phyloP scores from a whole-genome alignment of 179 eudicot genomes.

The Patellifolia procumbens region DNA sequence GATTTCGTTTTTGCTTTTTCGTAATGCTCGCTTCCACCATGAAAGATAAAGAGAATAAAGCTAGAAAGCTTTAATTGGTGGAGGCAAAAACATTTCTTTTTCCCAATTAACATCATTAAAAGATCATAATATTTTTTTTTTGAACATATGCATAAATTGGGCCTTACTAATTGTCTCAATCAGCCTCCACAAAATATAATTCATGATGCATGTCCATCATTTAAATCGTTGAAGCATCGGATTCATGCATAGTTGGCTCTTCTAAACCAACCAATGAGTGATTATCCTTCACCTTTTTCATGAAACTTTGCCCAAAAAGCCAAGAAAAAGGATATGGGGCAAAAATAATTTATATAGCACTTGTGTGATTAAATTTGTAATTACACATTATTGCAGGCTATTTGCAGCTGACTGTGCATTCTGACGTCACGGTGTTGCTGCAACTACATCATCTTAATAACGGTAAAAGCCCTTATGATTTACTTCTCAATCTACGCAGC shows the following conservation, averaged over 20 bases:
- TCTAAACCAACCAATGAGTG: slow-evolving; percentile 10
- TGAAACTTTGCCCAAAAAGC: neutral
- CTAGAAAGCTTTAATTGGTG: no score
- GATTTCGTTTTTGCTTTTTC: neutral
- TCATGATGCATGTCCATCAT: slow-evolving; percentile 8
- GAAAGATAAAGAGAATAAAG: neutral
- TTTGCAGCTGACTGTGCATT: slow-evolving; percentile 4
- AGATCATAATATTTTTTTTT: neutral
- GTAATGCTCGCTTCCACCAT: slow-evolving; percentile 1
- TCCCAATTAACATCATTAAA: neutral
- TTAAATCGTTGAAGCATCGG: neutral
- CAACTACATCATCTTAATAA: slow-evolving; percentile 7
- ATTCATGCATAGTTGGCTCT: neutral
- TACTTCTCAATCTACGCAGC: no score
- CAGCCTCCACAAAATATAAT: neutral
- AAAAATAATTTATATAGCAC: neutral
- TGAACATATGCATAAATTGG: no score
- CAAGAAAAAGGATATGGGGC: no score
- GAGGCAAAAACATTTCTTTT: neutral
- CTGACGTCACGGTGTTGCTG: slow-evolving; percentile 7
- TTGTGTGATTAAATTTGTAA: neutral
- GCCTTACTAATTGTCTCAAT: neutral
- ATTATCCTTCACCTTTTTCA: neutral
- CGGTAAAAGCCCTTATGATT: neutral
- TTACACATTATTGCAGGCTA: no score